Evolutionary conservation across 2,329 filamentous ascomycete genomes (phyloP), one percentile per base, ranked within the genome.

Genomic region (Fusarium sp.): DNA sequence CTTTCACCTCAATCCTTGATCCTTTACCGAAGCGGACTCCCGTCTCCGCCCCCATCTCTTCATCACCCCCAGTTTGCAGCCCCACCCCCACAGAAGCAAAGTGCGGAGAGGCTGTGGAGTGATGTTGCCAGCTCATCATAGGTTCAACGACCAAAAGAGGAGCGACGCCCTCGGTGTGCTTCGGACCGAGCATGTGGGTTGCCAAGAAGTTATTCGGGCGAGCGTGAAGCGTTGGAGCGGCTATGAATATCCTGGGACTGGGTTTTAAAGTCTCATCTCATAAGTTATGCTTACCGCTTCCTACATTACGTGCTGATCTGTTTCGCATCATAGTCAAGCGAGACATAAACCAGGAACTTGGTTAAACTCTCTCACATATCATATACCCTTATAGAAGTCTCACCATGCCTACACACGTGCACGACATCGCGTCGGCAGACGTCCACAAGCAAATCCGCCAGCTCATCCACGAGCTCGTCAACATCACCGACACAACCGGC

Each of bases 401-500:
- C 28, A 71, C 24, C 51, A 78, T 78, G 76, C 76, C 76, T 38
- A 71, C 75, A 45, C 75, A 77, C 66, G 70, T 83, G 45, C 77
- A 85, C 66, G 83, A 83, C 51, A 78, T 87, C 76, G 81, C 82
- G 63, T 78, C 84, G 20, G 77, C 76, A 65, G 80, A 86, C 58
- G 78, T 88, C 63, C 84, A 87, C 74, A 78, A 78, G 68, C 84
- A 87, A 61, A 90, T 95, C 75, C 83, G 87, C 39, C 83, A 88
- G 18, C 84, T 95, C 61, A 94, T 93, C 72, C 80, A 91, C 75
- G 92, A 92, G 74, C 84, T 95, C 42, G 86, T 95, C 77, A 92
- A 92, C 79, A 94, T 95, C 80, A 88, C 89, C 74, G 92, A 95
- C 81, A 86, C 85, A 39, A 92, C 90, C 0, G 92, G 92, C 50